Base-by-base conservation (phyloP, 1,284 basidiomycete species). In the Golubevia pallescens region DNA sequence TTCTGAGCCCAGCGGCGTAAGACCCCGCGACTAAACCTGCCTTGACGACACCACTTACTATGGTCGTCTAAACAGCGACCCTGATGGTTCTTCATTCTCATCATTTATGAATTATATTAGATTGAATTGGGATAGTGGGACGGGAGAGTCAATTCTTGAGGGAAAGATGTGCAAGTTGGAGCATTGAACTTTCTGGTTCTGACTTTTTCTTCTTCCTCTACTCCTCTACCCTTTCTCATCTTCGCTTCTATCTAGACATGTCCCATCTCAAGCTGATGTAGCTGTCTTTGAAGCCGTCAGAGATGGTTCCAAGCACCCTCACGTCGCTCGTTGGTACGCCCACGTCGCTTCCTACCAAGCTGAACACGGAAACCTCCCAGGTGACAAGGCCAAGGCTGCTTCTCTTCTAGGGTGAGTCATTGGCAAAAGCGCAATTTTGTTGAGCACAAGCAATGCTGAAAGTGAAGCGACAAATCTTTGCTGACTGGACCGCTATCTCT, bases 241-340 rank as follows among this genome's bases (percentile, higher is more conserved):
- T 19, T 62, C n/a, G n/a, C n/a, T n/a, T n/a, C n/a, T n/a, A n/a
- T n/a, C n/a, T n/a, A n/a, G n/a, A n/a, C n/a, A n/a, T n/a, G n/a
- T 92, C 65, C 93, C 96, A 66, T 95, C 95, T 63, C 95, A 98
- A 88, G 95, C 96, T 72, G 96, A 99, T 88, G 95, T 97, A 64
- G 90, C 90, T 83, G 93, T 97, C 86, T 97, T 92, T 91, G 93
- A 93, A 87, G 88, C 91, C 53, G 87, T 93, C 58, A 85, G n/a
- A n/a, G 74, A 78, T 53, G 69, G 69, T 42, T 62, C 90, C 62
- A 87, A 89, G 69, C 90, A 90, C 88, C 93, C 94, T 68, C 90
- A 95, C 87, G 90, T 91, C 69, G 90, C 92, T 58, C 90, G 97
- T 86, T 99, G 96, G 96, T 97, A 94, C 90, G n/a, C n/a, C 34